Conservation (phyloP, 441 rosid genomes). For the Pelargonium exstipulatum region DNA sequence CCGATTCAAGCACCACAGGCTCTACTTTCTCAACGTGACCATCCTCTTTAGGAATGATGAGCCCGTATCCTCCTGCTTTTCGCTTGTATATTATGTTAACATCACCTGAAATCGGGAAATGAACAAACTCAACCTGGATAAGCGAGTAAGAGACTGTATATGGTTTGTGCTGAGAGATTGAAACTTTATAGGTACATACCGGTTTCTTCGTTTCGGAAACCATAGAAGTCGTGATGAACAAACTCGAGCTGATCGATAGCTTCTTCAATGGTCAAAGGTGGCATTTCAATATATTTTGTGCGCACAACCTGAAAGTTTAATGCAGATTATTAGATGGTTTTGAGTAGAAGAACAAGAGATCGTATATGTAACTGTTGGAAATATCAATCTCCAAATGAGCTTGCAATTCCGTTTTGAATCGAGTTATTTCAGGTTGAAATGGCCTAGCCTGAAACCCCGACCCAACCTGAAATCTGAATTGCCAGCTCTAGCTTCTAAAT, state of each 20-base stretch:
- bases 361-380: not conserved
- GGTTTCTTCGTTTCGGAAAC: conserved; percentile 80
- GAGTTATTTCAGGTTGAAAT: no score
- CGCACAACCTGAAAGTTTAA: conserved; percentile 58
- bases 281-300: conserved; percentile 83
- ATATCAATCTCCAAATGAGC: no score
- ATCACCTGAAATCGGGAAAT: conserved; percentile 49
- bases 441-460: no score
- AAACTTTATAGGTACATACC: conserved; percentile 38
- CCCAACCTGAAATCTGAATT: not conserved
- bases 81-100: conserved; percentile 79
- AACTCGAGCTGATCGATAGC: conserved; percentile 84
- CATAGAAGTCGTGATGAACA: conserved; percentile 82
- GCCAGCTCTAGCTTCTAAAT: not conserved
- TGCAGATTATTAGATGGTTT: not conserved
- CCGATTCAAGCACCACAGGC: conserved; percentile 33
- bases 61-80: conserved; percentile 81
- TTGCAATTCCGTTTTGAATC: no score
- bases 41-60: conserved; percentile 69
- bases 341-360: not conserved
- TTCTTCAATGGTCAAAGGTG: conserved; percentile 72
- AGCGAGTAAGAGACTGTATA: not conserved
- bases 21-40: conserved; percentile 53
- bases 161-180: not conserved
- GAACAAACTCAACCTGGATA: not conserved